Base-by-base conservation (phyloP, 176 grass and related monocot species). In the Avena atlantica region DNA sequence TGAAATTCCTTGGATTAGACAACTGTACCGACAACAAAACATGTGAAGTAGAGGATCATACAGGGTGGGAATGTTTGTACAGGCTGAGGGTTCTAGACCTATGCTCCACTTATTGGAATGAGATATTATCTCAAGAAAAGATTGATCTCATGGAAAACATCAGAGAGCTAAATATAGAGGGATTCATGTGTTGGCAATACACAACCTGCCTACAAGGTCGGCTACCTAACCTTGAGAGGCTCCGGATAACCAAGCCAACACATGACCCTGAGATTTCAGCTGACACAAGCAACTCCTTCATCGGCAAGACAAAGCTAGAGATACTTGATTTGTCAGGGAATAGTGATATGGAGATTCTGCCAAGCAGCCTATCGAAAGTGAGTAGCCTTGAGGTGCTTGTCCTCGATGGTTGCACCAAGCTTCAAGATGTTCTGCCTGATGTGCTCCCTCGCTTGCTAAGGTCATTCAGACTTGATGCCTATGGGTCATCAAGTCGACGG, bases 241-340 rank as follows among this genome's bases (percentile, higher is more conserved):
- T 40, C 37, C 37, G 37, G 37, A 40, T 40, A 40, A 6, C 37
- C 37, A 40, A 6, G 4, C 37, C 37, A 40, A 40, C 37, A 40
- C 4, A 6, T 40, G 37, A 40, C 4, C 37, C 37, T 6, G 37
- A 40, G 37, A 5, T 40, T 40, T 40, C 37, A 40, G 0, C 37
- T 40, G 37, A 40, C 37, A 40, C 37, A 40, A 40, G 37, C 37
- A 40, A 40, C 37, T 40, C 37, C 37, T 40, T 40, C 37, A 5
- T 40, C 37, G 37, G 37, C 37, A 40, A 40, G 37, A 40, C 37
- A 40, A 40, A 40, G 37, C 37, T 40, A 82, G 12, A 74, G 21
- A 20, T 81, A n/a, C 42, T 87, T 40, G 77, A 81, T 19, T 52
- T 81, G 8, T 63, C 78, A 2, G 67, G 67, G 3, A 87, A 73